Base-by-base conservation (phyloP, 1,284 basidiomycete genomes). In the Cystobasidiaceae sp. region DNA sequence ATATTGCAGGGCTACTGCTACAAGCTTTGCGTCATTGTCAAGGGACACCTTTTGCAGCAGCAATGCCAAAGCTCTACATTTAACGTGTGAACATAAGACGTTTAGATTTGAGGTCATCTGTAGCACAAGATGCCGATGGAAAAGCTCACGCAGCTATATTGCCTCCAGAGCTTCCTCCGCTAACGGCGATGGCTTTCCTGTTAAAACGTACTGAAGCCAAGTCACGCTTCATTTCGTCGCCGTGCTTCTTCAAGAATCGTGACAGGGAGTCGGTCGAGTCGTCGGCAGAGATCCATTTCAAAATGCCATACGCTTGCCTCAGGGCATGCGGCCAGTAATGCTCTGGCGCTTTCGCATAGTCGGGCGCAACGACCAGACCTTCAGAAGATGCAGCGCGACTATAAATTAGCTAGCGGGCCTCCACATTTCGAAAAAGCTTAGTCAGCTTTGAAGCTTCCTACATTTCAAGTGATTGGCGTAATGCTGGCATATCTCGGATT, bases 261-360 rank as follows among this genome's bases (percentile, higher is more conserved):
- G 37, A 34, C 15, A 54, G 37, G 15, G 60, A 63, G 28, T 63
- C 60, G 13, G 9, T 33, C 9, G 32, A 6, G 19, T 54, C 25
- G 7, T 33, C 21, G n/a, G 32, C n/a, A 17, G 50, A 15, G 25
- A 63, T 63, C 49, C 51, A 63, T 15, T 55, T 54, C 37, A 63
- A 28, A 8, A 63, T 50, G 21, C 39, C 44, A 41, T 63, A 49
- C 13, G 60, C 49, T 46, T 63, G 60, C 21, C 60, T 32, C 32
- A 63, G 39, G 9, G 60, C 60, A 21, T 63, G 51, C 21, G 60
- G 60, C 37, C 30, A 63, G 50, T 63, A 55, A 30, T 50, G 34
- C 32, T 63, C 60, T 7, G 60, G 60, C 3, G 60, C 60, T 34
- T 63, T 63, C n/a, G 49, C 60, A 34, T 63, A 63, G 41, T 63